These are phyloP conservation scores for Amaranthus hypochondriacus DNA, from an alignment of 148 eudicot species.

Conservation along the genomic window DNA sequence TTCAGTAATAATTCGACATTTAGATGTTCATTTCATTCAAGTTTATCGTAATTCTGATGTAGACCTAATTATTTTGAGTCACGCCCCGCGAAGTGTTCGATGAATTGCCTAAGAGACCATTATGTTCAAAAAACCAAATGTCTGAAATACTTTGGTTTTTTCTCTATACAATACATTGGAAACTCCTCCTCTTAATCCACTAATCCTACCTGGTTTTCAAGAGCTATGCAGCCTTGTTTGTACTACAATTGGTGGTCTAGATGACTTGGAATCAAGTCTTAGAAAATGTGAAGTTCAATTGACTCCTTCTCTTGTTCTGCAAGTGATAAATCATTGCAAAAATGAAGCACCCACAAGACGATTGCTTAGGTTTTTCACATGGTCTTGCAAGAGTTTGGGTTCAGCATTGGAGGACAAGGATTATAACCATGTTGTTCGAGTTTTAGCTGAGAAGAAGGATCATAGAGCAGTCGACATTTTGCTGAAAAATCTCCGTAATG, in stretches of 20 bases:
- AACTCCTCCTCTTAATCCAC: not conserved
- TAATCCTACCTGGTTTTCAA: conserved; percentile 17
- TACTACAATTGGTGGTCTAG: conserved; percentile 43
- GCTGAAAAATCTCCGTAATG: conserved; percentile 41
- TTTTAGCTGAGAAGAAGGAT: conserved; percentile 51
- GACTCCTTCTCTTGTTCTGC: conserved; percentile 39
- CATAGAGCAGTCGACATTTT: conserved; percentile 47
- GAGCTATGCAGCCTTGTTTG: conserved; percentile 45
- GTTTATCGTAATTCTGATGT: no score
- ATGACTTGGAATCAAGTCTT: conserved; percentile 51
- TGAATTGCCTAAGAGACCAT: conserved; percentile 21
- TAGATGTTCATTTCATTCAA: no score
- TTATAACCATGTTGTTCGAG: conserved; percentile 44
- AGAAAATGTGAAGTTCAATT: conserved; percentile 21
- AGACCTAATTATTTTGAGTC: not conserved
- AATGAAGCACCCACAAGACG: conserved; percentile 43
- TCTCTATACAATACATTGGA: conserved; percentile 25
- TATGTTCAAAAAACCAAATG: conserved; percentile 20
- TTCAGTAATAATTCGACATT: no score
- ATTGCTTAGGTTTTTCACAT: conserved; percentile 54
- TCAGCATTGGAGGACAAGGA: conserved; percentile 34
- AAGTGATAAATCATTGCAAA: conserved; percentile 50
- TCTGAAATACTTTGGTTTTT: conserved; percentile 15
- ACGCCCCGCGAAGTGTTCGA: conserved; percentile 26
- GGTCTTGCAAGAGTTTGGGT: conserved; percentile 47